phyloP scores from a whole-genome alignment of 441 rosid species.

The Arabidopsis lyrata region DNA sequence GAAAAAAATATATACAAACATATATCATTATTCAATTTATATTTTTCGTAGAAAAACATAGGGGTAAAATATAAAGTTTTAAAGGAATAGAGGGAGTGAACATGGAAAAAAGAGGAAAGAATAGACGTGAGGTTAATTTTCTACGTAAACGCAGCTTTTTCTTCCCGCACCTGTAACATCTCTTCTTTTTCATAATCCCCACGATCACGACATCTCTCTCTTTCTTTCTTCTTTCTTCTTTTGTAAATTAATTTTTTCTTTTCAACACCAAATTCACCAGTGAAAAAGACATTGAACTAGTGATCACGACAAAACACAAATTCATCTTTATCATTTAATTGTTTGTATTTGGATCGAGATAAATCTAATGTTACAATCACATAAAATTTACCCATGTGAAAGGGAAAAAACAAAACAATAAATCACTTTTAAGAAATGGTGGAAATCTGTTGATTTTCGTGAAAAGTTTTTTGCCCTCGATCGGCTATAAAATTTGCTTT shows the following conservation, averaged over 20 bases:
- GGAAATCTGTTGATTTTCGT: constrained; percentile 23
- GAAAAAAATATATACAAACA: too few species aligned
- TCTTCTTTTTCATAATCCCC: constrained; percentile 17
- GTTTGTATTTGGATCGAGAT: too few species aligned
- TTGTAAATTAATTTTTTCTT: background rate
- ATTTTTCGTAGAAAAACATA: background rate
- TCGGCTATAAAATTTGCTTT: background rate
- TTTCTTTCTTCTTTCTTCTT: background rate
- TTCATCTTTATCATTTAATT: constrained; percentile 11
- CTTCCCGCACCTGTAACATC: constrained; percentile 11
- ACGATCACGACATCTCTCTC: constrained; percentile 41
- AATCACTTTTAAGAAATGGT: background rate
- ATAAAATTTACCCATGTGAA: background rate
- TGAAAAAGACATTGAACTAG: constrained; percentile 24
- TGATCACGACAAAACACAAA: constrained; percentile 20
- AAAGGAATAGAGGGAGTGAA: constrained; percentile 2
- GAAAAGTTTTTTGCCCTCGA: background rate
- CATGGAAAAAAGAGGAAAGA: constrained; percentile 22
- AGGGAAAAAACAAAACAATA: too few species aligned
- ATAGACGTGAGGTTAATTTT: constrained; percentile 33
- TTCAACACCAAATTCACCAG: background rate
- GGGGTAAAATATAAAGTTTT: background rate
- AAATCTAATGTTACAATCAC: too few species aligned
- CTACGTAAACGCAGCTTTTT: constrained; percentile 37
- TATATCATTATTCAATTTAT: background rate